Percentiles rank a stretch among this genome's conserved stretches.
These are phyloP conservation scores for Mycena kentingensis DNA, from an alignment of 768 basidiomycete genomes.

Conservation along the genomic window DNA sequence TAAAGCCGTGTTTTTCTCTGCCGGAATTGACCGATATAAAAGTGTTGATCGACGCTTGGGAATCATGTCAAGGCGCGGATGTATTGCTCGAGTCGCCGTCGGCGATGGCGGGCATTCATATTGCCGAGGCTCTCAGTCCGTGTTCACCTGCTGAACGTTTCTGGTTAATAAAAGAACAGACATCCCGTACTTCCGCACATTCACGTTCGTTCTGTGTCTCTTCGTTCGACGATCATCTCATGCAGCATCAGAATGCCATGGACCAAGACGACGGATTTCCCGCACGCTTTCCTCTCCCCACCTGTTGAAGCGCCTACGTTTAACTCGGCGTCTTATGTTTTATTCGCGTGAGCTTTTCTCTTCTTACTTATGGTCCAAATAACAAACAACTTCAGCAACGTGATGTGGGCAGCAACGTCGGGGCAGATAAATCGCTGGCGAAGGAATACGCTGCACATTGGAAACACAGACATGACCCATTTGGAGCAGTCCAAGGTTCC, in stretches of 20 bases:
- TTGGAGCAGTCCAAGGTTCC: conserved; percentile 60
- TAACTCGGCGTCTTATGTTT: conserved; percentile 59
- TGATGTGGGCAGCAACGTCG: conserved; percentile 68
- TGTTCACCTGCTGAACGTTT: conserved; percentile 7
- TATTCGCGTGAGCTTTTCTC: conserved; percentile 52
- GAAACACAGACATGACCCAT: conserved; percentile 60
- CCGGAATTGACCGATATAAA: not conserved
- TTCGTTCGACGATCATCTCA: conserved; percentile 50
- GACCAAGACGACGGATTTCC: conserved; percentile 62
- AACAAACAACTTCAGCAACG: no score
- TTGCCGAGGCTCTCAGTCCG: conserved; percentile 64
- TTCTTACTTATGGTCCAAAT: not conserved
- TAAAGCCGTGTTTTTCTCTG: not conserved
- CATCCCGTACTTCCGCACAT: conserved; percentile 68
- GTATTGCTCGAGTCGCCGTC: conserved; percentile 68
- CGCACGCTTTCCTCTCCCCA: conserved; percentile 64
- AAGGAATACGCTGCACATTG: conserved; percentile 48
- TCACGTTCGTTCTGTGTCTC: conserved; percentile 40
- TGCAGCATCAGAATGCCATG: conserved; percentile 63
- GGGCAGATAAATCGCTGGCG: conserved; percentile 70
- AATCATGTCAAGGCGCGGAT: conserved; percentile 64
- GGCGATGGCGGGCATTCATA: conserved; percentile 72
- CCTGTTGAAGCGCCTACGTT: conserved; percentile 65
- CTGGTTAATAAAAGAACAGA: conserved; percentile 28
- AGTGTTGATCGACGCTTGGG: conserved; percentile 66